Base-by-base conservation (phyloP, 169 alveolate species). In the Theileria equi region DNA sequence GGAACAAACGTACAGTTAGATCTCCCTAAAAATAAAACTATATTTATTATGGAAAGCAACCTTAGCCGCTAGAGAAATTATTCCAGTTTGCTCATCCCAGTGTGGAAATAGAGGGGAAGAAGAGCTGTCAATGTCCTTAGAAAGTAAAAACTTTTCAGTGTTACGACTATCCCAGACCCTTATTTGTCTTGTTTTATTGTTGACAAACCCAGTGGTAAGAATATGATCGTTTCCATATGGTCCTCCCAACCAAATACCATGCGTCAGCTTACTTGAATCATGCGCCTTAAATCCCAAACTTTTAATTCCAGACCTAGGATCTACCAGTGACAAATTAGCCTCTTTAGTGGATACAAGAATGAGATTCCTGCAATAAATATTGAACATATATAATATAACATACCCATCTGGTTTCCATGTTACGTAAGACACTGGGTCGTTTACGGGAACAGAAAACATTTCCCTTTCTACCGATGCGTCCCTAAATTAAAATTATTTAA, bases 81-180 rank as follows among this genome's bases (percentile, higher is more conserved):
- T 53, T n/a, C 92, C 92, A 21, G 80, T 62, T 31, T 65, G 81
- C 44, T 68, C 78, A 70, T 85, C 92, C 83, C 84, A 85, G 48
- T 74, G 81, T 1, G 92, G 92, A 28, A 85, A 57, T 28, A 85
- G 71, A 6, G 92, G 92, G 0, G 88, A 76, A 13, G 92, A 79
- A 2, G 92, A 77, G 28, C 81, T 73, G 55, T 85, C 92, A 23
- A 85, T 47, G 7, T 79, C 84, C 29, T 77, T 80, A 16, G 81
- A 69, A 0, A 54, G 40, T 31, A 85, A 32, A 40, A 80, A 83
- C 7, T 54, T 16, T 0, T 54, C 45, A 16, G 82, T 76, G 60
- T 76, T 85, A 34, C 82, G 79, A 28, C 66, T 44, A 63, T 81
- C 89, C 92, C 92, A 85, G 25, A 85, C 53, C 48, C 84, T 72